Base-by-base conservation (phyloP, 371 early-diverging fungal species). In the Nematocida minor region DNA sequence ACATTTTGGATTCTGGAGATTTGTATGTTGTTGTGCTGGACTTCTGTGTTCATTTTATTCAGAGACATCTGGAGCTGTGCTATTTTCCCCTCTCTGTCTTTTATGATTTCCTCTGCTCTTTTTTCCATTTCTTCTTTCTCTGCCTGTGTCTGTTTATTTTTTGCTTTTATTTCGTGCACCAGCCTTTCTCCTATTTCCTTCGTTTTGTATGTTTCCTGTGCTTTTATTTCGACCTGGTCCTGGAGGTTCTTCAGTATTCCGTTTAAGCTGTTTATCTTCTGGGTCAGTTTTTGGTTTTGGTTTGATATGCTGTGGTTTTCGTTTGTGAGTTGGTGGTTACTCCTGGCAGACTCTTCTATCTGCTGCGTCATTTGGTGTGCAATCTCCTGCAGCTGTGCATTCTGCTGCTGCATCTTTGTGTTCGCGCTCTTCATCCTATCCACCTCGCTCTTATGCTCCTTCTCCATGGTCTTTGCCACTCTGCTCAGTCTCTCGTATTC, bases 31-130 rank as follows among this genome's bases (percentile, higher is more conserved):
- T 34, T 18, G 18, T 36, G 18, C 34, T 57, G 36, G 34, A 57
- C 36, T 36, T 57, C 34, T 16, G 36, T 22, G 29, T 16, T 38
- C 6, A 11, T 32, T n/a, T 27, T 38, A 34, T 7, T 36, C 36
- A 57, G 7, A 16, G 7, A 31, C 29, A 34, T n/a, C 34, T 57
- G 29, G 6, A 57, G 57, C 34, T 57, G 57, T 16, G 11, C 11
- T 57, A 57, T 57, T 57, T 14, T 57, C 14, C 11, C 14, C 18
- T 57, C 57, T 57, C 57, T 31, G 36, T 57, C 27, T 34, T 57
- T 57, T 16, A 74, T 74, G 6, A 74, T 64, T 16, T 40, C 53
- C 32, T 74, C 64, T 1, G 77, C 77, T 66, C 77, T 63, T 32
- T 34, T 49, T 32, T 63, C 42, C 16, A 63, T 25, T 27, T 32